Evolutionary conservation across 164 flowering plant species (phyloP), one percentile per base, ranked within the genome.

Genomic region (Annona squamosa): DNA sequence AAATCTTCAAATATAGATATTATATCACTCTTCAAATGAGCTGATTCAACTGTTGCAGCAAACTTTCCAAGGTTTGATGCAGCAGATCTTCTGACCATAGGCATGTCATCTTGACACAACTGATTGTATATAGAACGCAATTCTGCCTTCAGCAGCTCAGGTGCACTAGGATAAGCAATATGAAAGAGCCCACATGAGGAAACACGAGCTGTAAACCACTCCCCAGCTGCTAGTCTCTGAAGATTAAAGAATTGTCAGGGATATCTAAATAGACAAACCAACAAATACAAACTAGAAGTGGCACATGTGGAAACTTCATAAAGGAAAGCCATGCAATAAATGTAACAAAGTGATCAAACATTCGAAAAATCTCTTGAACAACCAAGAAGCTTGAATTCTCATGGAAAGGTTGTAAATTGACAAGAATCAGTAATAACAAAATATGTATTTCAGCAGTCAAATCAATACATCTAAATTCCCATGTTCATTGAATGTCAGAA

Each of bases 201-300:
- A 71, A 94, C 97, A 43, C 98, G 87, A 75, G 98, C 97, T 46
- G 98, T 94, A 77, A 94, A 94, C 98, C 98, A 94, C 74, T 94
- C 98, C 41, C 98, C 98, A 74, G 89, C 92, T 18, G 98, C 97
- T 78, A 94, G 76, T 81, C 98, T 89, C 98, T 94, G 79, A 41
- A 80, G 10, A 43, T 63, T 61, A 37, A 48, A 77, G 71, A 7
- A 26, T 4, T 67, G 72, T 43, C 5, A 71, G 37, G 70, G 48
- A 5, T 72, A 65, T 48, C 46, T 13, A 47, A 19, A 63, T 7
- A 42, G 42, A 70, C 26, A 43, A 42, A 65, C 9, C 9, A 52
- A 52, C 5, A 26, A 52, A 52, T 4, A 52, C 59, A 52, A 52
- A 1, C 59, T 52, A 52, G 9, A 52, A 52, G 59, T 52, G 59